Base-by-base conservation (phyloP, 306 rosid genomes). In the Ochetophila trinervis region DNA sequence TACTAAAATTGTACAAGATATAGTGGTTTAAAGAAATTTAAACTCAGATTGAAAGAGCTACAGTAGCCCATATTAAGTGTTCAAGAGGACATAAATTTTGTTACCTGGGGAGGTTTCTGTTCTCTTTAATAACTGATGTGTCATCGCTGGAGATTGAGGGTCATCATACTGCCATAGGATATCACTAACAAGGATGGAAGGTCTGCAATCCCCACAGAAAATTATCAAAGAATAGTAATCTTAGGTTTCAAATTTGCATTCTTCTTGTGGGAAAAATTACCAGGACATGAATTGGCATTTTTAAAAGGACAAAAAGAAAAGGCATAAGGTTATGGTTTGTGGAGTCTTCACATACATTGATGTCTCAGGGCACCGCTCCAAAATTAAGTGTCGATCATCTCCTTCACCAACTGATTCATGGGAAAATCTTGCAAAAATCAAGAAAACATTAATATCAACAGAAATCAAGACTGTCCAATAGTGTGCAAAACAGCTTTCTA, bases 381-480 rank as follows among this genome's bases (percentile, higher is more conserved):
- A 75, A 81, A 90, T 65, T 84, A 93, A 83, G 77, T 86, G 99
- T 47, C 99, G 88, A n/a, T 84, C 83, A 66, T 80, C 96, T 55
- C 99, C 99, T 88, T 87, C 99, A 78, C 97, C 99, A 76, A 86
- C 85, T 64, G 99, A 93, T 84, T 83, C 83, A 76, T 93, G 99
- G 27, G 85, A 75, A 88, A 90, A 88, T 74, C 99, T 93, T 77
- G 66, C 71, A 82, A 27, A 74, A 70, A 52, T 63, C 56, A 64
- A 22, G 32, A 56, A 8, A 64, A 30, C 35, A 63, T 55, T 49
- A 54, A 60, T 44, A 68, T 60, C 53, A 59, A 57, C 62, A 37
- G 42, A 35, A 44, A 19, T 40, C 45, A 11, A 40, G 45, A 40
- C 45, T 19, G 37, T 24, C 20, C 8, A 51, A n/a, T 19, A 45